phyloP scores from a whole-genome alignment of 148 eudicot genomes.

The Rhododendron simsii region DNA sequence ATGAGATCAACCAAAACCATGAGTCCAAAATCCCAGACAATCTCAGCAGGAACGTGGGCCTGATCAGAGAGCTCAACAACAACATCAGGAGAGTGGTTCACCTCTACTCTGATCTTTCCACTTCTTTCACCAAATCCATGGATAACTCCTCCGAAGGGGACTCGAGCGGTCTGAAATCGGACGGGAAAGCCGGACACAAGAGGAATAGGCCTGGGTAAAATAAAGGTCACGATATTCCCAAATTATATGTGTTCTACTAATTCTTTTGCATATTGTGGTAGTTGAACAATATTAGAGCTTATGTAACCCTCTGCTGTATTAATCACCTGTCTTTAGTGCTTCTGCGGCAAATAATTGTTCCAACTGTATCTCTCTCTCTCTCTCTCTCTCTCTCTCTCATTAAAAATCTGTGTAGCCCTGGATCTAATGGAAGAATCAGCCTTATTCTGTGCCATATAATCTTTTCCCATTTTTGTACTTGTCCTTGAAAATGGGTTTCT shows the following conservation, averaged over 20 bases:
- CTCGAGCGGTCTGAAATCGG: slow-evolving; percentile 50
- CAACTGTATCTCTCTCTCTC: neutral
- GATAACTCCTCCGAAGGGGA: slow-evolving; percentile 79
- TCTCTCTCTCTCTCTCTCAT: neutral
- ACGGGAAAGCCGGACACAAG: slow-evolving; percentile 54
- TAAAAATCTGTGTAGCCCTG: slow-evolving; percentile 13
- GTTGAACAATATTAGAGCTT: slow-evolving; percentile 4
- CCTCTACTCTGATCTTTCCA: slow-evolving; percentile 76
- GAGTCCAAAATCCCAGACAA: slow-evolving; percentile 81
- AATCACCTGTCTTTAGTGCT: neutral
- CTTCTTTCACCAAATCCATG: slow-evolving; percentile 52
- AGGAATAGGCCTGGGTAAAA: slow-evolving; percentile 57
- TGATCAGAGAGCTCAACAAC: slow-evolving; percentile 84
- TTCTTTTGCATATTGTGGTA: slow-evolving; percentile 18
- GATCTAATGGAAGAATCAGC: slow-evolving; percentile 12
- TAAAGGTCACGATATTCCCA: neutral
- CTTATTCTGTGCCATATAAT: slow-evolving; percentile 5
- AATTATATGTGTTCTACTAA: slow-evolving; percentile 9
- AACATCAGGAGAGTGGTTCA: slow-evolving; percentile 80
- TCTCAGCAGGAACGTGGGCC: slow-evolving; percentile 66
- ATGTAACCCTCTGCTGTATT: slow-evolving; percentile 7
- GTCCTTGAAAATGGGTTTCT: neutral
- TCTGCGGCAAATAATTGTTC: slow-evolving; percentile 2
- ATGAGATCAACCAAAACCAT: slow-evolving; percentile 87
- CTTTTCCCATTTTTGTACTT: neutral